phyloP scores from a whole-genome alignment of 306 rosid species.

The Cercis canadensis region DNA sequence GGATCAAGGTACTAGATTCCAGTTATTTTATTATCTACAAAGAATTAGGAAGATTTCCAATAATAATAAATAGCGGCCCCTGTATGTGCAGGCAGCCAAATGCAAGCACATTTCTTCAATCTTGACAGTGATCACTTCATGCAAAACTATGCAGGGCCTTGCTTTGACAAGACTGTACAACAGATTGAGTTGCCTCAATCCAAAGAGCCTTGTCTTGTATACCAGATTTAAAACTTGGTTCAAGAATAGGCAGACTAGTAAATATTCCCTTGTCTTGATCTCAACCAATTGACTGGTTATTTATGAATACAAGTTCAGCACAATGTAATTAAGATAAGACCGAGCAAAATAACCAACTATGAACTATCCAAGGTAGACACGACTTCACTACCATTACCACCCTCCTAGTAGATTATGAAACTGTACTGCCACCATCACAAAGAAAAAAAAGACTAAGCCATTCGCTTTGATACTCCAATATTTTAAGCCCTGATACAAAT shows the following conservation, averaged over 20 bases:
- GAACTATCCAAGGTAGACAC: neutral
- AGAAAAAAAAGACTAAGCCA: constrained; percentile 4
- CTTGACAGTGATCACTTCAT: constrained; percentile 16
- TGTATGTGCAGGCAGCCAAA: neutral
- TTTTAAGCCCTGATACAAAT: constrained; percentile 15
- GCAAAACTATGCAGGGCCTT: constrained; percentile 21
- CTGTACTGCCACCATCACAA: constrained; percentile 6
- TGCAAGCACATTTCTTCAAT: constrained; percentile 12
- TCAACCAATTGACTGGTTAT: constrained; percentile 8
- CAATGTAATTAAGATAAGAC: neutral
- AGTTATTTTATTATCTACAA: constrained; percentile 9
- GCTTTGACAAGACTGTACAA: constrained; percentile 3
- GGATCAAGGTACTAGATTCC: constrained; percentile 22
- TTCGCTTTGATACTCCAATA: constrained; percentile 18
- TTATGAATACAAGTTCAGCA: constrained; percentile 20
- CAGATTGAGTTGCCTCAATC: no score
- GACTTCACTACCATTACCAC: constrained; percentile 9
- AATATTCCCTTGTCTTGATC: constrained; percentile 2
- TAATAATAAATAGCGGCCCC: constrained; percentile 1
- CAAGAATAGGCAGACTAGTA: constrained; percentile 5
- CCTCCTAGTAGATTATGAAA: neutral
- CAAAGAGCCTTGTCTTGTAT: neutral
- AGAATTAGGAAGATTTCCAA: neutral
- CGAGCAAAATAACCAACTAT: constrained; percentile 1
- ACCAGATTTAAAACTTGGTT: constrained; percentile 10